Evolutionary conservation across 768 basidiomycete species (phyloP).

Genomic region (Boletus sensibilis): DNA sequence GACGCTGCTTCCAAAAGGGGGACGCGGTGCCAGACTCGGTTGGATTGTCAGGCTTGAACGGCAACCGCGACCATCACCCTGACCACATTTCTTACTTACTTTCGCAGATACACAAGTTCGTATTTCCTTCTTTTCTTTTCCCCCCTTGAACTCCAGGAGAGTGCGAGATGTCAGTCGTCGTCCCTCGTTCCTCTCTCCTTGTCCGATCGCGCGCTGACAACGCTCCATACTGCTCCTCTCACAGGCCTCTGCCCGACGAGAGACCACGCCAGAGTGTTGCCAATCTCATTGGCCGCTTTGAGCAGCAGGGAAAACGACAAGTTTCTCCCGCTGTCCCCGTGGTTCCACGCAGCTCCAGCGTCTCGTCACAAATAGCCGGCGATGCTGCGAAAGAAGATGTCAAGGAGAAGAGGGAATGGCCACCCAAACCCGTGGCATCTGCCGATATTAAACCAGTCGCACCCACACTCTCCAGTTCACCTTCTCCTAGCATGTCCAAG

Average conservation of each 20-base stretch:
- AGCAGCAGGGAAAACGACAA: conserved; percentile 73
- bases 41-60: conserved; percentile 9
- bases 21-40: neutral
- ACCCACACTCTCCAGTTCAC: conserved; percentile 37
- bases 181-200: neutral
- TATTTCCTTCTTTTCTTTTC: conserved; percentile 11
- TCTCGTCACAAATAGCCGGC: conserved; percentile 58
- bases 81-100: conserved; percentile 20
- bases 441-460: conserved; percentile 35
- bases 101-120: conserved; percentile 10
- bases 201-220: conserved; percentile 17
- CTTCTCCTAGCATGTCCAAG: conserved; percentile 19
- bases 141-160: conserved; percentile 15
- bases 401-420: conserved; percentile 78
- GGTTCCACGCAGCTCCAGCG: conserved; percentile 64
- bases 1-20: conserved; percentile 19
- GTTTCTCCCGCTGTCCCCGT: conserved; percentile 37
- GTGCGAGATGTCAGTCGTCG: conserved; percentile 30
- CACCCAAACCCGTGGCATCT: conserved; percentile 48
- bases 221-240: conserved; percentile 12
- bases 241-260: conserved; percentile 86
- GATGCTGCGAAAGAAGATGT: conserved; percentile 66
- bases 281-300: conserved; percentile 87
- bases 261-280: conserved; percentile 84
- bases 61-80: conserved; percentile 29